Base-by-base conservation (phyloP, 768 basidiomycete species). In the Collybia sp. region DNA sequence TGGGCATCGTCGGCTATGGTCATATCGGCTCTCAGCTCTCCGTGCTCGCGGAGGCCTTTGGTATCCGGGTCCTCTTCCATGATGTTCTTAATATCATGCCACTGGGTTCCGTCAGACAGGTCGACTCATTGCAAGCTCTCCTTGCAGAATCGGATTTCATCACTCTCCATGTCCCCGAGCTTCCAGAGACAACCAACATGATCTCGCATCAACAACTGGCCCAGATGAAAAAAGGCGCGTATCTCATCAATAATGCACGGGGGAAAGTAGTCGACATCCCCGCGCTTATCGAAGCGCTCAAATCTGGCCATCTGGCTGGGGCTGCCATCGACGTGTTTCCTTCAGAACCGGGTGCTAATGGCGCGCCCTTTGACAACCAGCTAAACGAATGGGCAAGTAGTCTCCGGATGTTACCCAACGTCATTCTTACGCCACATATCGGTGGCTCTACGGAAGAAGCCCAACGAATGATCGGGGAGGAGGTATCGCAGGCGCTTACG, bases 391-490 rank as follows among this genome's bases (percentile, higher is more conserved):
- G 93, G 86, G 77, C 89, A 5, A 81, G 77, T 51, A 66, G 79
- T 17, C 79, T 99, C 20, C 79, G 90, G 48, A 65, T 70, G 1
- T 69, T 93, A 47, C 83, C 86, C 43, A 99, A 99, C 66, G 80
- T 98, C 50, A 93, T 98, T 59, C 84, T 98, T 58, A 98, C 96
- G 0, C 96, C 96, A 16, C 96, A 99, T 62, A 98, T 99, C 58
- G 96, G 96, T 47, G 96, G 96, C 34, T 98, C 95, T 25, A 99
- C 96, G 13, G 96, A 99, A 64, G 96, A 99, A 64, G 96, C 96
- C 5, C 96, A 99, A 66, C 79, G 83, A 44, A 91, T 94, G 82
- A 98, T 99, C 49, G 96, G 96, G 12, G 85, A 91, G 47, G 96
- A 99, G 65, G 96, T 99, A 40, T 80, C 91, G 4, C 76, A 79